Percentiles rank a stretch among this genome's conserved stretches.
phyloP scores from a whole-genome alignment of 1,139 yeast genomes.

The Suhomyces guaymorum region DNA sequence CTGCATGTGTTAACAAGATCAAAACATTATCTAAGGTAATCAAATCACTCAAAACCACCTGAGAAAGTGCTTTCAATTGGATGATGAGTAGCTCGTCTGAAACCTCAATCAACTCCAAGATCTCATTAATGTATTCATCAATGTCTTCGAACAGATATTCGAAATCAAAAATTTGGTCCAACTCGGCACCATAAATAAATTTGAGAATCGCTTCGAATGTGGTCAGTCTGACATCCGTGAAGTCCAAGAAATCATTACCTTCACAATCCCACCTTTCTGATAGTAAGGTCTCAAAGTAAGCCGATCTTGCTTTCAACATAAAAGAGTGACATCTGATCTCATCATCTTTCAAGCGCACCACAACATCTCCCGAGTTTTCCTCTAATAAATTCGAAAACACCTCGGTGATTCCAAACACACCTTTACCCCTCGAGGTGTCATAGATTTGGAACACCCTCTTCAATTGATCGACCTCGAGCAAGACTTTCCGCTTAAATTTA shows the following conservation, averaged over 20 bases:
- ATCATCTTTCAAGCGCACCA: constrained; percentile 42
- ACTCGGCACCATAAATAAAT: constrained; percentile 60
- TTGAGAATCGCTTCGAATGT: constrained; percentile 55
- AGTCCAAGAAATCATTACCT: constrained; percentile 30
- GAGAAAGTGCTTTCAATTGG: constrained; percentile 61
- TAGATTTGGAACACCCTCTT: constrained; percentile 20
- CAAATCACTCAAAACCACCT: constrained; percentile 60
- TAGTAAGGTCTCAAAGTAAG: constrained; percentile 62
- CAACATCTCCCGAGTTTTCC: constrained; percentile 21
- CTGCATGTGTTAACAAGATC: constrained; percentile 55
- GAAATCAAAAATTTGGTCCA: constrained; percentile 46
- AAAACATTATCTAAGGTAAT: constrained; percentile 64
- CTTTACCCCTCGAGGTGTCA: constrained; percentile 10
- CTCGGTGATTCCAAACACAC: constrained; percentile 2
- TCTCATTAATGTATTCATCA: constrained; percentile 53
- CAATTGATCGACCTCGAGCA: constrained; percentile 22
- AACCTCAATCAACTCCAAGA: constrained; percentile 60
- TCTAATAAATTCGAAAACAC: constrained; percentile 8
- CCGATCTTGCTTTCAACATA: constrained; percentile 56
- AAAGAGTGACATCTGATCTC: constrained; percentile 47
- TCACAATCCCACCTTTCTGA: constrained; percentile 54
- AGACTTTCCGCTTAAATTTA: constrained; percentile 8
- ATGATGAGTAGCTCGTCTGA: constrained; percentile 66
- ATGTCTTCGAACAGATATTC: constrained; percentile 26
- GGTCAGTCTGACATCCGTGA: constrained; percentile 42